These are phyloP conservation scores for Porogramme epimiltina DNA, from an alignment of 1,284 basidiomycete species.

Conservation along the genomic window DNA sequence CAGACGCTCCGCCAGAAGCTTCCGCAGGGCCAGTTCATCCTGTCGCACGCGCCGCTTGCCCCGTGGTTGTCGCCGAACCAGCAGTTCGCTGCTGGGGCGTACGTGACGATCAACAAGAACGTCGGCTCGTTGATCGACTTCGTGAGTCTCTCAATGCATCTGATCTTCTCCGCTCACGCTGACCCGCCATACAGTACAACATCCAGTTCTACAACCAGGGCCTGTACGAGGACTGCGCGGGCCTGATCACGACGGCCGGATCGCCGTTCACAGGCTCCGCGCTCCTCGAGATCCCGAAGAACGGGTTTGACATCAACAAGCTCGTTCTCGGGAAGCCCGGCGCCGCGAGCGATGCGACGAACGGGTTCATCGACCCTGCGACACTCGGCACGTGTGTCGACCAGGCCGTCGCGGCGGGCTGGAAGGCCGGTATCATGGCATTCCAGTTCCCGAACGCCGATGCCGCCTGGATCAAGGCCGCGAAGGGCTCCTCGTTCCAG, in stretches of 20 bases:
- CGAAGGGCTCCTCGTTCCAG: slow-evolving; percentile 13
- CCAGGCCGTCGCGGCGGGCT: slow-evolving; percentile 54
- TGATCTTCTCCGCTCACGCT: background rate
- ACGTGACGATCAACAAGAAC: slow-evolving; percentile 52
- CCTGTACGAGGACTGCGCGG: slow-evolving; percentile 48
- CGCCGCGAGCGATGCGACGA: slow-evolving; percentile 46
- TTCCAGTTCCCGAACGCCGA: slow-evolving; percentile 20
- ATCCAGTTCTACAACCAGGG: slow-evolving; percentile 60
- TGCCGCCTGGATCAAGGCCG: slow-evolving; percentile 15
- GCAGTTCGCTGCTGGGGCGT: slow-evolving; percentile 58
- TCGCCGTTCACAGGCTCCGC: slow-evolving; percentile 22
- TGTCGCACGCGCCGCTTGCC: slow-evolving; percentile 47
- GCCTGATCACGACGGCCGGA: slow-evolving; percentile 44
- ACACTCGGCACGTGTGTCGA: slow-evolving; percentile 57
- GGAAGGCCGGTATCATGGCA: slow-evolving; percentile 42
- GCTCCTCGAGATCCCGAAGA: slow-evolving; percentile 61
- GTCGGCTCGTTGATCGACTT: slow-evolving; percentile 51
- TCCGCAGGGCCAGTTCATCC: slow-evolving; percentile 35
- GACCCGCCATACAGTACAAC: slow-evolving; percentile 38
- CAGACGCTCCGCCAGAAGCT: slow-evolving; percentile 35
- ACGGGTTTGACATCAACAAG: slow-evolving; percentile 49
- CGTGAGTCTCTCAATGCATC: slow-evolving; percentile 23
- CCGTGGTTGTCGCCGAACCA: slow-evolving; percentile 54
- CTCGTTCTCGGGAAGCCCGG: slow-evolving; percentile 62
- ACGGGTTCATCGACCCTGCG: slow-evolving; percentile 52